Percentiles rank a stretch among this genome's conserved stretches.
These are phyloP conservation scores for Cystofilobasidium capitatum DNA, from an alignment of 768 basidiomycete species.

Conservation along the genomic window DNA sequence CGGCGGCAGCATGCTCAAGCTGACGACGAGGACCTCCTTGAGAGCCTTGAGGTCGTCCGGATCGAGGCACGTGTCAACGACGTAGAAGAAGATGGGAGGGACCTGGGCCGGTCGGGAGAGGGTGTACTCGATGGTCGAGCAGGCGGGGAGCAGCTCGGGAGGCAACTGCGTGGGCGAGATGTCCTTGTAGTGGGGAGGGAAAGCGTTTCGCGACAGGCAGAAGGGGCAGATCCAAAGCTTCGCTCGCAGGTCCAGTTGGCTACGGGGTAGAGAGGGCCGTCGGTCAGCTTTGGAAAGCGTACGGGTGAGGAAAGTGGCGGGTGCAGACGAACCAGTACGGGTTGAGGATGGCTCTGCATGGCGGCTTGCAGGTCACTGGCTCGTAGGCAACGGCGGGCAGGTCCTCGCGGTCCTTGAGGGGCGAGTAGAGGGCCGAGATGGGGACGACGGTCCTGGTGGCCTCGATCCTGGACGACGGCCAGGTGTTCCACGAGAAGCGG, in stretches of 20 bases:
- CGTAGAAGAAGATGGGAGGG: constrained; percentile 93
- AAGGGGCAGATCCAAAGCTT: constrained; percentile 99
- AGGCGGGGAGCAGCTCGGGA: constrained; percentile 89
- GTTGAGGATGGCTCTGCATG: constrained; percentile 93
- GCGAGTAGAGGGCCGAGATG: constrained; percentile 94
- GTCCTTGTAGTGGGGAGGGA: constrained; percentile 98
- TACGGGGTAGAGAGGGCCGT: constrained; percentile 36
- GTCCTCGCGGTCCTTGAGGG: constrained; percentile 85
- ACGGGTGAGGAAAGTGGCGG: constrained; percentile 10
- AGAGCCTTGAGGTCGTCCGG: constrained; percentile 93
- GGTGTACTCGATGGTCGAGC: constrained; percentile 99
- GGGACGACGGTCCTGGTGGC: constrained; percentile 96
- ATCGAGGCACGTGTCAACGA: constrained; percentile 85
- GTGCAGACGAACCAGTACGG: constrained; percentile 70
- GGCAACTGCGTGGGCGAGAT: constrained; percentile 95
- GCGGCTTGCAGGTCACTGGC: constrained; percentile 95
- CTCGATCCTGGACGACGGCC: constrained; percentile 96
- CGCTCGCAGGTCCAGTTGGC: constrained; percentile 95
- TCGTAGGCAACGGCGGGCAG: constrained; percentile 94
- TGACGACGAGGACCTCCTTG: constrained; percentile 87
- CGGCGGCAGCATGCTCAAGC: constrained; percentile 82
- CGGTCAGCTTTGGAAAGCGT: neutral
- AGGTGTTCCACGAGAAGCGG: constrained; percentile 95
- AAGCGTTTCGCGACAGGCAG: constrained; percentile 90
- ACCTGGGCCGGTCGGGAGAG: constrained; percentile 80